A percentile compares a stretch with the other conserved stretches of the same genome.
phyloP scores from a whole-genome alignment of 495 filamentous ascomycete genomes.

The Aspergillus haitiensis region DNA sequence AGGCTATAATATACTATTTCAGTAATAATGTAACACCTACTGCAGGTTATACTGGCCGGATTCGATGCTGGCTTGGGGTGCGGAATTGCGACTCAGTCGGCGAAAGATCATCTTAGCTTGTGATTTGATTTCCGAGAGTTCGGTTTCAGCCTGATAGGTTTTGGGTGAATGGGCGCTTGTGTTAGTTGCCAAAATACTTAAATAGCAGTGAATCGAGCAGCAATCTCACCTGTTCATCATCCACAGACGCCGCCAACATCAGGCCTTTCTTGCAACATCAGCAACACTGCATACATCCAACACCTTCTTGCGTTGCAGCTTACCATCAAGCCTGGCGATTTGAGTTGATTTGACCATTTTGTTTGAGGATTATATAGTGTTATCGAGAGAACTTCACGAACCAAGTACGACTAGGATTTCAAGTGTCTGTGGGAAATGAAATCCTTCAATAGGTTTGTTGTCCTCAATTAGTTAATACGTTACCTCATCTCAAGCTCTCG shows the following conservation, averaged over 20 bases:
- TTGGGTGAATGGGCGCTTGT: constrained; percentile 7
- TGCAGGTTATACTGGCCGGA: constrained; percentile 82
- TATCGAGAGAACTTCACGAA: too few species aligned
- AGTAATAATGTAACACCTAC: constrained; percentile 48
- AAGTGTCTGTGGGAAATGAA: too few species aligned
- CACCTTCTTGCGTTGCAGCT: constrained; percentile 21
- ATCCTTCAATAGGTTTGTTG: constrained; percentile 8
- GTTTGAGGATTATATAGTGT: constrained; percentile 2
- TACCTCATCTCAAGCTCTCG: constrained; percentile 13
- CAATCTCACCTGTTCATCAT: constrained; percentile 71
- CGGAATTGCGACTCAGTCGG: constrained; percentile 79
- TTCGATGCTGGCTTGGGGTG: constrained; percentile 90
- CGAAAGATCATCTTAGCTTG: constrained; percentile 90
- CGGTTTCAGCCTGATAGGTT: constrained; percentile 59
- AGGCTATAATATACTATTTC: background rate
- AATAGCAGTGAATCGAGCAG: constrained; percentile 15
- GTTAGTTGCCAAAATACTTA: constrained; percentile 4
- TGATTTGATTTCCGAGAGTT: constrained; percentile 83
- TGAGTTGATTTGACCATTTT: constrained; percentile 94
- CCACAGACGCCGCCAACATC: constrained; percentile 91
- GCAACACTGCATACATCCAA: constrained; percentile 17
- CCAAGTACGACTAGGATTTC: too few species aligned
- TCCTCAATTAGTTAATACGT: constrained; percentile 1
- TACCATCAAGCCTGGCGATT: constrained; percentile 91
- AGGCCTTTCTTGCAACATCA: constrained; percentile 57